Evolutionary conservation across 441 rosid genomes (phyloP), one percentile per base, ranked within the genome.

Genomic region (Eruca vesicaria): DNA sequence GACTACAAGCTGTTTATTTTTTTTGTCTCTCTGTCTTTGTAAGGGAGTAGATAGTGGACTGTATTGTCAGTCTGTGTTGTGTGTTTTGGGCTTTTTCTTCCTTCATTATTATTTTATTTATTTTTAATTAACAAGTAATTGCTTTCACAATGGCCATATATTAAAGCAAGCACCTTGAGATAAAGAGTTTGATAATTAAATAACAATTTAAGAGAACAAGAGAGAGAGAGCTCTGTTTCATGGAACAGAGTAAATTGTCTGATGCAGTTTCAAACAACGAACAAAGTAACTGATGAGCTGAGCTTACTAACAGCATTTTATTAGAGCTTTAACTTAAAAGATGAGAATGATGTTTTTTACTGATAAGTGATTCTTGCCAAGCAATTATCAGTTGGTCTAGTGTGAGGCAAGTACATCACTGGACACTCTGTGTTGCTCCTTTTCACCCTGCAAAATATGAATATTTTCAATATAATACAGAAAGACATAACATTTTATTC

Each of bases 331-430:
- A 20, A 66, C 1, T 55, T 43, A 60, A 32, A 50, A 74, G 63
- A 60, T 67, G 62, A 60, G 63, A 75, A 9, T 14, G 35, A 52
- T 6, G 68, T 41, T 36, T n/a, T 19, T 82, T 86, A 74, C 76
- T 82, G 81, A 90, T 82, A 60, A 75, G 63, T 83, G 77, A 92
- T 80, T 63, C 66, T 82, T 8, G 93, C 96, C 80, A 86, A 62
- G 85, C 98, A 92, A 74, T 92, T 92, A 68, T 92, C 98, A 14
- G 15, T 73, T 5, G 98, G 98, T 76, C 98, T 84, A 16, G 94
- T 6, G 72, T 90, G 98, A 14, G 98, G 96, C 48, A 92, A 63
- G 71, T 86, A 86, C 83, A 68, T 83, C 16, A 85, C 10, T 0
- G 71, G 65, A 32, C 83, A 68, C 31, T 31, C 57, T 0, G 94